Percentiles rank a stretch among this genome's conserved stretches.
Evolutionary conservation across 2,329 filamentous ascomycete species (phyloP).

Genomic region (Thielaviopsis ethacetica): DNA sequence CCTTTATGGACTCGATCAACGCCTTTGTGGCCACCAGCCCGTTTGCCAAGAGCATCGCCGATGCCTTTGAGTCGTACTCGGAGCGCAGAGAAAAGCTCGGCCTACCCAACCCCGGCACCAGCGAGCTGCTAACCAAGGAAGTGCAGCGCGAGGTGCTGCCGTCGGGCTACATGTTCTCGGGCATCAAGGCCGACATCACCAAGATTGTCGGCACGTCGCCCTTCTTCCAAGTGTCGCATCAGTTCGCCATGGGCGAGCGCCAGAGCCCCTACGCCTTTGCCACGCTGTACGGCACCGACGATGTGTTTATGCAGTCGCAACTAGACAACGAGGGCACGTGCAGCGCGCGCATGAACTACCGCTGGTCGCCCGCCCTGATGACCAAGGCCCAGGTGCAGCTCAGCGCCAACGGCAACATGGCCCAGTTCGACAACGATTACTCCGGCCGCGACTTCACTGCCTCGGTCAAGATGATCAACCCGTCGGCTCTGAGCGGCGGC

Average conservation of each 20-base stretch:
- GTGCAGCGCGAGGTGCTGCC: constrained; percentile 93
- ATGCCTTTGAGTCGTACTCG: constrained; percentile 67
- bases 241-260: constrained; percentile 86
- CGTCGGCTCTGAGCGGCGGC: constrained; percentile 81
- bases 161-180: constrained; percentile 92
- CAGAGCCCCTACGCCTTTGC: constrained; percentile 92
- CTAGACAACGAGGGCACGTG: constrained; percentile 84
- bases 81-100: constrained; percentile 78
- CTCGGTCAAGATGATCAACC: constrained; percentile 85
- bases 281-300: constrained; percentile 81
- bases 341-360: constrained; percentile 80
- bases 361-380: constrained; percentile 65
- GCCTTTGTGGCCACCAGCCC: constrained; percentile 61
- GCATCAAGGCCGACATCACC: constrained; percentile 87
- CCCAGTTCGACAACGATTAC: constrained; percentile 75
- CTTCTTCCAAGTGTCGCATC: constrained; percentile 93
- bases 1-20: constrained; percentile 32
- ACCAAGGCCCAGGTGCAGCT: constrained; percentile 83
- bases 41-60: constrained; percentile 49
- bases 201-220: constrained; percentile 90
- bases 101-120: constrained; percentile 77
- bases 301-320: constrained; percentile 92
- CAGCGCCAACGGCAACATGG: constrained; percentile 44
- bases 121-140: constrained; percentile 80
- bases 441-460: constrained; percentile 84